Percentiles rank a stretch among this genome's conserved stretches.
phyloP scores from a whole-genome alignment of 176 grass and related monocot species.

The Hyparrhenia diplandra region DNA sequence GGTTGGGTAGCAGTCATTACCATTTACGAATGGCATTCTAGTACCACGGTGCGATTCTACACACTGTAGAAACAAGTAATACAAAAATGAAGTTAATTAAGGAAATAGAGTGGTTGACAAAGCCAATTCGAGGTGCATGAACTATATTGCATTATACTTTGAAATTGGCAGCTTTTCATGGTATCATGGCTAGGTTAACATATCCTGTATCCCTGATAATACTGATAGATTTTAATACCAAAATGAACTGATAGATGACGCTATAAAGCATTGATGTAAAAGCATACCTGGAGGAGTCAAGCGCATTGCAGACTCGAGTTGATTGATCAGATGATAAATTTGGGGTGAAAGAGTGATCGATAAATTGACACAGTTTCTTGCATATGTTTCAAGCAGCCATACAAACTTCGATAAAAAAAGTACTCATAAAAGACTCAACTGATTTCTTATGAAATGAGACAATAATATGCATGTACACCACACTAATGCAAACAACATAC shows the following conservation, averaged over 20 bases:
- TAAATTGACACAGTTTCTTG: conserved; percentile 90
- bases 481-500: neutral
- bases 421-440: neutral
- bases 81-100: conserved; percentile 16
- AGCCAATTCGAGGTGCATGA: neutral
- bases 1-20: conserved; percentile 19
- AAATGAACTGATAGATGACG: neutral
- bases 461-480: neutral
- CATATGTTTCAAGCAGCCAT: conserved; percentile 22
- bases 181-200: neutral
- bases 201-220: neutral
- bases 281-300: conserved; percentile 88
- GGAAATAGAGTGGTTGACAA: neutral
- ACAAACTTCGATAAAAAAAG: conserved; percentile 7
- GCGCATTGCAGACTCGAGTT: conserved; percentile 86
- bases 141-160: neutral
- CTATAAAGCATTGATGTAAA: neutral
- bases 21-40: conserved; percentile 69
- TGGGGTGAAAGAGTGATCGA: conserved; percentile 61
- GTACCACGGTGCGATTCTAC: conserved; percentile 85
- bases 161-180: neutral
- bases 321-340: too few species aligned
- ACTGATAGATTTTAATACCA: neutral
- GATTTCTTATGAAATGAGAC: neutral
- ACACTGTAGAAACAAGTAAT: conserved; percentile 48